Base-by-base conservation (phyloP, 1,284 basidiomycete genomes). In the Ceratobasidium sp. region DNA sequence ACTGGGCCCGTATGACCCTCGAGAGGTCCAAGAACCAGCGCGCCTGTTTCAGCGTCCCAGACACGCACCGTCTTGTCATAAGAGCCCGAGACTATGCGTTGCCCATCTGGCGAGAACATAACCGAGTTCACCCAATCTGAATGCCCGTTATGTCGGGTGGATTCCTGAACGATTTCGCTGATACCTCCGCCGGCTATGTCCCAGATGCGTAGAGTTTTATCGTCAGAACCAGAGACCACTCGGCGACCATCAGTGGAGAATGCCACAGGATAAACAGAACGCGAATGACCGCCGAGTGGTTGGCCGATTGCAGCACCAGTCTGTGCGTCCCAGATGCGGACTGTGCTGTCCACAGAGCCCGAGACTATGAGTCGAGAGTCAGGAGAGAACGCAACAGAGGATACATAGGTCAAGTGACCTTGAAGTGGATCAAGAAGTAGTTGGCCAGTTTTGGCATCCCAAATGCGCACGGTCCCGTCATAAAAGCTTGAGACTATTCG, bases 231-330 rank as follows among this genome's bases (percentile, higher is more conserved):
- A 10, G 77, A 78, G 10, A 57, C 78, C 6, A 78, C n/a, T 28
- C 17, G 44, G 20, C 46, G 61, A 26, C 78, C 70, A 74, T 79
- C 78, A 38, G 77, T 38, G 12, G 77, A 78, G 57, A 73, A 78
- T 20, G 76, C 77, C 5, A 78, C 62, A n/a, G 54, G 3, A 17
- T 59, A 59, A 7, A 78, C 15, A 0, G 9, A 9, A 78, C 77
- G 20, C 75, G 84, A 84, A 81, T 87, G 86, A 7, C 84, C 83
- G 79, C 84, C 84, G 62, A 87, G 82, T 15, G 74, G 28, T 5
- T 56, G n/a, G 54, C 10, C 3, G 1, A 54, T n/a, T 26, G n/a
- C n/a, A 23, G 1, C 54, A 2, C 70, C 62, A 15, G 54, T 78
- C 6, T 44, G 20, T 20, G 54, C 56, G 56, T 78, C 73, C 79